Evolutionary conservation across 2,329 filamentous ascomycete genomes (phyloP).

Genomic region (Ophiostoma montium): DNA sequence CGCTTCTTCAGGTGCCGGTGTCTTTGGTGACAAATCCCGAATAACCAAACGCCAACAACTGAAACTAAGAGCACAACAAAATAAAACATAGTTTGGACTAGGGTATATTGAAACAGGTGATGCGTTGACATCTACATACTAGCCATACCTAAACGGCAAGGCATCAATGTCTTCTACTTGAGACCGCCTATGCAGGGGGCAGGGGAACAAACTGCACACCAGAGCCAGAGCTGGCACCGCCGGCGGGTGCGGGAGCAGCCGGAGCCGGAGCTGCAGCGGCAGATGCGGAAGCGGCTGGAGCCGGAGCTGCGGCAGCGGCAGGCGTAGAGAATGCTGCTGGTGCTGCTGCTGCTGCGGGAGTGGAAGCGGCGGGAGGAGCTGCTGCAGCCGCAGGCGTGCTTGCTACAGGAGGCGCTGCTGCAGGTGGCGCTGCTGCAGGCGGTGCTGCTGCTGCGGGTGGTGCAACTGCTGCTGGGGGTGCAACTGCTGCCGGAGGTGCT

Average conservation of each 20-base stretch:
- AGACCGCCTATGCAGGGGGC: neutral
- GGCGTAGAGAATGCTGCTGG: neutral
- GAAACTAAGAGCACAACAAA: neutral
- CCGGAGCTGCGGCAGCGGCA: neutral
- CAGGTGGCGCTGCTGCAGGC: neutral
- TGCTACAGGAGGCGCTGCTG: too few species aligned
- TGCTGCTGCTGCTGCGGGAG: neutral
- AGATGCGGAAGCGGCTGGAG: neutral
- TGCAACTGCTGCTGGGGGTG: neutral
- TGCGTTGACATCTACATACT: neutral
- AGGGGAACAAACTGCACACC: constrained; percentile 10
- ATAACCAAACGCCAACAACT: too few species aligned
- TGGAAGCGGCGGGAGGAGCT: neutral
- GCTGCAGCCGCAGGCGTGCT: neutral
- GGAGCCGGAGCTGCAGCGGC: constrained; percentile 2
- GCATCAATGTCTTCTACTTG: neutral
- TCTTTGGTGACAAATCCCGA: too few species aligned
- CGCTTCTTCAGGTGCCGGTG: too few species aligned
- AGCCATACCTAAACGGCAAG: neutral
- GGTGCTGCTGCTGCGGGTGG: neutral
- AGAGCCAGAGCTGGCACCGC: constrained; percentile 3
- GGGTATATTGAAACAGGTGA: neutral
- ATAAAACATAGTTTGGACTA: neutral
- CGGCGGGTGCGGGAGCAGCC: neutral
- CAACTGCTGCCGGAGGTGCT: too few species aligned